Conservation (phyloP, 78 protist species). For the Monosiga brevicollis region DNA sequence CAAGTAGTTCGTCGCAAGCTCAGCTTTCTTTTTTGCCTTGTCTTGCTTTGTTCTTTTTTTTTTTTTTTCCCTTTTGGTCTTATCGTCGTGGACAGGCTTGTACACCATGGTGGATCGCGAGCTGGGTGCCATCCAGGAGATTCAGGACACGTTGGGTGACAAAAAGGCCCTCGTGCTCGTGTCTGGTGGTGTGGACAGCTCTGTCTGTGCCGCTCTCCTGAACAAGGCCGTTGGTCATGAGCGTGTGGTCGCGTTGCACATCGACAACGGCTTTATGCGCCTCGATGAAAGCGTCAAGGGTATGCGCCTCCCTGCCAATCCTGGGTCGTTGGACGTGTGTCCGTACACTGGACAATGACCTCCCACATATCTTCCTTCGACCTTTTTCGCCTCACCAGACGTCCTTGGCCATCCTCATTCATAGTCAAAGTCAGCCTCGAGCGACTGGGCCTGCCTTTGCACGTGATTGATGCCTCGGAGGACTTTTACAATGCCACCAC, state of each 20-base stretch:
- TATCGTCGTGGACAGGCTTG: constrained; percentile 20
- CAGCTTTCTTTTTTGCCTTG: too few relatives aligned
- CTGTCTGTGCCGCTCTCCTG: constrained; percentile 87
- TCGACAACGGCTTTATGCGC: constrained; percentile 93
- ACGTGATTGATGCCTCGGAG: constrained; percentile 66
- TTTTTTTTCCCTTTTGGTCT: neutral
- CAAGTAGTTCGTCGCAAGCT: too few relatives aligned
- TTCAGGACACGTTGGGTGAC: constrained; percentile 29
- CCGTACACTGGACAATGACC: too few relatives aligned
- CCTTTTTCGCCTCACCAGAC: too few relatives aligned
- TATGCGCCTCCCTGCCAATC: too few relatives aligned
- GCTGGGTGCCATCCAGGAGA: constrained; percentile 44
- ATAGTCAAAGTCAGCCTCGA: neutral
- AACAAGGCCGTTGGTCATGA: constrained; percentile 78
- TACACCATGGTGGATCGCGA: constrained; percentile 57
- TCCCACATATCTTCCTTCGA: too few relatives aligned
- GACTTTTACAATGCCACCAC: constrained; percentile 69
- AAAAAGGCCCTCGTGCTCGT: constrained; percentile 42
- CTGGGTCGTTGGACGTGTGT: too few relatives aligned
- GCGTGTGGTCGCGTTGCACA: constrained; percentile 60
- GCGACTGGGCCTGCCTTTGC: constrained; percentile 12
- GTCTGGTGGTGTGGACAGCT: constrained; percentile 90
- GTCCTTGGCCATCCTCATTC: too few relatives aligned
- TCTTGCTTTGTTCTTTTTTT: too few relatives aligned
- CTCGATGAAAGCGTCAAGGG: constrained; percentile 17